Conservation (phyloP, 164 flowering plant genomes). For the Umbellularia californica region DNA sequence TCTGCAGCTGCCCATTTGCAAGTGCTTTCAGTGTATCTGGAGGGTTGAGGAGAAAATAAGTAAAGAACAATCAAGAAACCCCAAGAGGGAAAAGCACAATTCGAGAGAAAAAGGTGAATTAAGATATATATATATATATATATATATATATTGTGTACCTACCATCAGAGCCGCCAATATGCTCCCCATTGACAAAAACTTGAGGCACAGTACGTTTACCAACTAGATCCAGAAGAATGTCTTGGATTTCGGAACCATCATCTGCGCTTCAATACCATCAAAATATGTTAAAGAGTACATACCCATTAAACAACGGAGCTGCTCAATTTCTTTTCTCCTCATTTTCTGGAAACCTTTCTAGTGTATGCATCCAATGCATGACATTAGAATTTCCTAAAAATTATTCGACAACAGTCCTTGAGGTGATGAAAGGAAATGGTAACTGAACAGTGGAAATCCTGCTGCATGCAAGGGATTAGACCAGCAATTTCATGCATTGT, state of each 20-base stretch:
- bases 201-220: conserved; percentile 91
- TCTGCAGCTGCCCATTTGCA: conserved; percentile 57
- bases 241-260: conserved; percentile 77
- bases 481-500: neutral
- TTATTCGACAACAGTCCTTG: too few relatives aligned
- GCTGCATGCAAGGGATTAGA: neutral
- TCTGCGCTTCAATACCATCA: conserved; percentile 34
- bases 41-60: conserved; percentile 5
- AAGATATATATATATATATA: neutral
- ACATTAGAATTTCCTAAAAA: too few relatives aligned
- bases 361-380: too few relatives aligned
- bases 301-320: neutral
- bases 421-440: neutral
- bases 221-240: conserved; percentile 72
- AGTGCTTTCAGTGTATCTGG: conserved; percentile 67
- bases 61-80: neutral
- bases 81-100: neutral
- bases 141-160: conserved; percentile 9
- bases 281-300: neutral
- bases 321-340: too few relatives aligned
- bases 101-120: neutral
- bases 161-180: conserved; percentile 97
- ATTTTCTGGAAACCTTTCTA: too few relatives aligned
- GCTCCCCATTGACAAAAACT: conserved; percentile 92
- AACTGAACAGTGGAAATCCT: neutral